A percentile compares a stretch with the other conserved stretches of the same genome.
Conservation (phyloP, 2,329 filamentous ascomycete species). For the Triangularia setosa region DNA sequence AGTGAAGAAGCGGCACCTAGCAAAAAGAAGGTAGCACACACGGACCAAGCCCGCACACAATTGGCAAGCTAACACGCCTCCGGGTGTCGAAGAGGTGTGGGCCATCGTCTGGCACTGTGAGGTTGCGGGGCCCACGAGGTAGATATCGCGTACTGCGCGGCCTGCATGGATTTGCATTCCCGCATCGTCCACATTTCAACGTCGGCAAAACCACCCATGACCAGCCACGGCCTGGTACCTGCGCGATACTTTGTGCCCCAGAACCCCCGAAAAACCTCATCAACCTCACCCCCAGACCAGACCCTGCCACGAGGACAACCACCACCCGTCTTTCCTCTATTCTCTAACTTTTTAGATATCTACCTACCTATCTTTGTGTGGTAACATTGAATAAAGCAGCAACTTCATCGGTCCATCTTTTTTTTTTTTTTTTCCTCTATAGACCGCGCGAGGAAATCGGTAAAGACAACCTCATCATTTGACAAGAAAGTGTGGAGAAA, state of each 20-base stretch:
- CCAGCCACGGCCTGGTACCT: conserved; percentile 21
- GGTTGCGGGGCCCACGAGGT: conserved; percentile 19
- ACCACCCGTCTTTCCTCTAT: neutral
- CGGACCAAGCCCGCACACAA: neutral
- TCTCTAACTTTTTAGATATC: no score
- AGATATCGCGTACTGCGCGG: conserved; percentile 18
- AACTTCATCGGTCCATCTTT: neutral
- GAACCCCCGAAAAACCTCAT: conserved; percentile 15
- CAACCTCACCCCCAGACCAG: conserved; percentile 18
- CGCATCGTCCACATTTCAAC: conserved; percentile 23
- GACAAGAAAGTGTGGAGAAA: neutral
- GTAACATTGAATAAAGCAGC: no score
- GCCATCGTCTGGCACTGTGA: conserved; percentile 17
- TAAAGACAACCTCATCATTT: neutral
- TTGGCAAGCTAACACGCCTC: conserved; percentile 4
- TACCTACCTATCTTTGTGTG: no score
- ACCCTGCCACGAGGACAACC: neutral
- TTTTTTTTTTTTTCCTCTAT: no score
- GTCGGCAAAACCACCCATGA: conserved; percentile 23
- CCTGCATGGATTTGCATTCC: conserved; percentile 27
- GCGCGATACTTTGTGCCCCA: conserved; percentile 15
- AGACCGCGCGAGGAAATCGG: neutral
- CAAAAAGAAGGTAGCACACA: neutral
- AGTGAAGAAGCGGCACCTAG: neutral
- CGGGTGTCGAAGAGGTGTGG: conserved; percentile 17